Percentiles rank a stretch among this genome's conserved stretches.
phyloP scores from a whole-genome alignment of 208 protist species.

The Leishmania mexicana region DNA sequence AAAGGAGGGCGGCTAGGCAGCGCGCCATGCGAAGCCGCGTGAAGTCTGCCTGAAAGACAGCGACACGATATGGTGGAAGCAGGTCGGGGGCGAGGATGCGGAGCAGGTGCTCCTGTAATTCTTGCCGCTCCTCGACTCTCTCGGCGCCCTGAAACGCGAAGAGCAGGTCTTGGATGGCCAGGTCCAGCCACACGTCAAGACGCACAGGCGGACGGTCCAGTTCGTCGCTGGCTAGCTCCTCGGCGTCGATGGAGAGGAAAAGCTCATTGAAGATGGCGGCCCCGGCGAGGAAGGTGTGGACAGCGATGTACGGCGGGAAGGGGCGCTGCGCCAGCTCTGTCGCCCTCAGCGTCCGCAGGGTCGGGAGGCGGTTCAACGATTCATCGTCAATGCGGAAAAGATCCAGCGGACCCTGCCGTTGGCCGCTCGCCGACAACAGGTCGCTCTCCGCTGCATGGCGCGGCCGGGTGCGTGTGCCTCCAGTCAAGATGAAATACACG shows the following conservation, averaged over 20 bases:
- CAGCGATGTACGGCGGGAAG: slow-evolving; percentile 49
- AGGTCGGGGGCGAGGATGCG: slow-evolving; percentile 31
- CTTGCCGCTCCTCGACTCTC: slow-evolving; percentile 31
- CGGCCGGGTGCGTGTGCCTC: slow-evolving; percentile 22
- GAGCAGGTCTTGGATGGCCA: slow-evolving; percentile 48
- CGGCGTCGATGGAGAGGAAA: slow-evolving; percentile 14
- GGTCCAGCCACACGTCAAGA: slow-evolving; percentile 36
- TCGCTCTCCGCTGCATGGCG: slow-evolving; percentile 1
- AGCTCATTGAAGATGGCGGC: slow-evolving; percentile 30
- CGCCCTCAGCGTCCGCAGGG: slow-evolving; percentile 19
- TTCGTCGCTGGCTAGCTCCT: background rate
- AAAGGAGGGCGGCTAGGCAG: slow-evolving; percentile 56
- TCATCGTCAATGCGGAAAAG: slow-evolving; percentile 18
- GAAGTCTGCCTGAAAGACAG: slow-evolving; percentile 48
- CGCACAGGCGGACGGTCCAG: background rate
- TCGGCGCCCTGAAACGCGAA: slow-evolving; percentile 59
- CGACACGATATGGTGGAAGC: slow-evolving; percentile 28
- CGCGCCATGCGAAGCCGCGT: slow-evolving; percentile 57
- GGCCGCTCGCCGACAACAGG: background rate
- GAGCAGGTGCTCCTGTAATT: slow-evolving; percentile 46
- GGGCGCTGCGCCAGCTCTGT: slow-evolving; percentile 41
- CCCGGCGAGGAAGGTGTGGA: slow-evolving; percentile 38
- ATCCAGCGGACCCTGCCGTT: slow-evolving; percentile 1
- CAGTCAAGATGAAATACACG: slow-evolving; percentile 29
- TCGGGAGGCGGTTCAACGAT: background rate